Base-by-base conservation (phyloP, 768 basidiomycete species). In the Tephrocybe rancida region DNA sequence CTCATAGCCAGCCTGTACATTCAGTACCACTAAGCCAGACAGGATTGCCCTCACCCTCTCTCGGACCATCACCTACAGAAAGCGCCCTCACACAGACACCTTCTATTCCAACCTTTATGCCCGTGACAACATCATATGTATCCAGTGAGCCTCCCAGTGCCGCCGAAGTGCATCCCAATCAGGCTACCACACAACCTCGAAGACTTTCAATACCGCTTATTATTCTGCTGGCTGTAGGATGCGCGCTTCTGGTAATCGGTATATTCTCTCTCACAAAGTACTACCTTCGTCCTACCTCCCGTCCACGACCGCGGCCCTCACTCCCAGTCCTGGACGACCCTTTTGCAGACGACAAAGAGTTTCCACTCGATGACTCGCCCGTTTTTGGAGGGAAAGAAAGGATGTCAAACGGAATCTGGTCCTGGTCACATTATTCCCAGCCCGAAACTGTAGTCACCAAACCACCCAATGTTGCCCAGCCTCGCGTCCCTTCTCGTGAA, bases 301-400 rank as follows among this genome's bases (percentile, higher is more conserved):
- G 76, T 43, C 71, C 70, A n/a, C 81, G 76, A 18, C 87, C 83
- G 5, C 84, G 76, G n/a, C 89, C 87, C 3, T 91, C 88, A 26
- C 74, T 87, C n/a, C 89, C 88, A 0, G 85, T 88, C 43, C 71
- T 87, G 11, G 83, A 86, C 52, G 83, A 87, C 34, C 72, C 69
- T 11, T 79, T 75, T 55, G 66, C 75, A 11, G 78, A 81, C 22
- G 74, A 77, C 37, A 73, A 83, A 35, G 68, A 67, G 43, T 74
- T 70, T 52, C 69, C 73, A 30, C 64, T 73, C 7, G 81, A 85
- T 50, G 85, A 85, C 22, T 90, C 88, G 2, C 87, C 86, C 22
- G 70, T 90, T 30, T 91, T 92, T 60, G 88, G 89, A n/a, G 88
- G 90, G 1, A 84, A 84, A 61, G 88, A 90, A 60, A 62, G 76